A percentile compares a stretch with the other conserved stretches of the same genome.
Evolutionary conservation across 2,329 filamentous ascomycete genomes (phyloP).

Genomic region (Alternaria ethzedia): DNA sequence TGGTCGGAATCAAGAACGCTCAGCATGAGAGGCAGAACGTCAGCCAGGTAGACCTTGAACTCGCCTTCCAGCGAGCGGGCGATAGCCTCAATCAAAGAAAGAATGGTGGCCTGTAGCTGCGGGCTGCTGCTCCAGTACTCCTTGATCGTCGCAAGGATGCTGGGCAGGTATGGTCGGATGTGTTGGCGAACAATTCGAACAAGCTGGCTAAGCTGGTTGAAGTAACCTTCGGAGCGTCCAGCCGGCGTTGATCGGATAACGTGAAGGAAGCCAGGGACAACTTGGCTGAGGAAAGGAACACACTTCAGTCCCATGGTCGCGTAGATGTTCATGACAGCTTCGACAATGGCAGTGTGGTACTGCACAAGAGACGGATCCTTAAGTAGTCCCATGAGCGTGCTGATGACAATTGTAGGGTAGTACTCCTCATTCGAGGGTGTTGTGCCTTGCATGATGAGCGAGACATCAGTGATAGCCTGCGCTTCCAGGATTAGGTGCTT

Average conservation of each 20-base stretch:
- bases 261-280: constrained; percentile 89
- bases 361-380: constrained; percentile 89
- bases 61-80: constrained; percentile 93
- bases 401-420: constrained; percentile 97
- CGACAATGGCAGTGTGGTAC: constrained; percentile 92
- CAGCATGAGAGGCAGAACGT: constrained; percentile 90
- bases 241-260: constrained; percentile 84
- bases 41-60: constrained; percentile 94
- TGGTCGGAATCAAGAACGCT: constrained; percentile 88
- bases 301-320: constrained; percentile 95
- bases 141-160: constrained; percentile 84
- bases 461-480: constrained; percentile 85
- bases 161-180: constrained; percentile 86
- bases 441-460: constrained; percentile 95
- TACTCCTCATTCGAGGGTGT: constrained; percentile 98
- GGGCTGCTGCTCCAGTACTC: constrained; percentile 87
- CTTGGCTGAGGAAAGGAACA: constrained; percentile 90
- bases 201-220: constrained; percentile 91
- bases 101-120: constrained; percentile 85
- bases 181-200: constrained; percentile 97
- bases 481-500: constrained; percentile 72
- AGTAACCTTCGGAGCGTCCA: constrained; percentile 88
- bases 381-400: constrained; percentile 88
- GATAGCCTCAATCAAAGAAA: constrained; percentile 91
- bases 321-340: constrained; percentile 99